phyloP scores from a whole-genome alignment of 805 yeast species.

The Kluyveromyces dobzhanskii region DNA sequence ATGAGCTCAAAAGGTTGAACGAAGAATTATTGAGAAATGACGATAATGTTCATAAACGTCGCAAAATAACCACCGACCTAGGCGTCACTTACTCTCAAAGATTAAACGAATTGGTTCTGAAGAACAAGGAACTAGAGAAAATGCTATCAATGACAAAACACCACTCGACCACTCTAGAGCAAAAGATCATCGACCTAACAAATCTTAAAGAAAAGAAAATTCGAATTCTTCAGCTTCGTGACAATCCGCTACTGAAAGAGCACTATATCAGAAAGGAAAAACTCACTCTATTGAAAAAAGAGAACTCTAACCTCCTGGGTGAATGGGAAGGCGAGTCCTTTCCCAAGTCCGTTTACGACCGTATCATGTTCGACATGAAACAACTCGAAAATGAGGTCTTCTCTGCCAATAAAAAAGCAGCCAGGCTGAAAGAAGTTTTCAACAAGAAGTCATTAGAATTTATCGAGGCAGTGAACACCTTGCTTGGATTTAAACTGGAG shows the following conservation, averaged over 20 bases:
- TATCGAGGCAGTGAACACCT: conserved; percentile 53
- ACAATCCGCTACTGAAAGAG: conserved; percentile 55
- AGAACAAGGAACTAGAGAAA: conserved; percentile 33
- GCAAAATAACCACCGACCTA: conserved; percentile 22
- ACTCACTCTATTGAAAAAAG: conserved; percentile 43
- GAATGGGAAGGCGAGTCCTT: conserved; percentile 22
- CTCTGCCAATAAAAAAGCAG: conserved; percentile 42
- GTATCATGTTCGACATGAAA: conserved; percentile 47
- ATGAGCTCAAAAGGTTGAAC: conserved; percentile 30
- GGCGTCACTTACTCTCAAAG: conserved; percentile 24
- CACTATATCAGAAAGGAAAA: conserved; percentile 50
- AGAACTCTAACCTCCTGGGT: conserved; percentile 47
- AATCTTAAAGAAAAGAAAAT: conserved; percentile 32
- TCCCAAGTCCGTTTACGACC: conserved; percentile 57
- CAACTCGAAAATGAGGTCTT: conserved; percentile 40
- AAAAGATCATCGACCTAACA: conserved; percentile 31
- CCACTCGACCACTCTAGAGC: conserved; percentile 30
- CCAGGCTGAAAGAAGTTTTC: conserved; percentile 48
- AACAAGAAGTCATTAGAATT: conserved; percentile 63
- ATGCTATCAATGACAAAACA: conserved; percentile 32
- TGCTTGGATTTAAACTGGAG: conserved; percentile 69
- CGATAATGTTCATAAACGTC: conserved; percentile 18
- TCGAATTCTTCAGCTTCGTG: conserved; percentile 52
- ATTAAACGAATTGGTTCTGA: conserved; percentile 32
- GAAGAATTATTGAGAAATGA: conserved; percentile 16